phyloP scores from a whole-genome alignment of 2,329 filamentous ascomycete genomes.

The Sclerotinia nivalis region DNA sequence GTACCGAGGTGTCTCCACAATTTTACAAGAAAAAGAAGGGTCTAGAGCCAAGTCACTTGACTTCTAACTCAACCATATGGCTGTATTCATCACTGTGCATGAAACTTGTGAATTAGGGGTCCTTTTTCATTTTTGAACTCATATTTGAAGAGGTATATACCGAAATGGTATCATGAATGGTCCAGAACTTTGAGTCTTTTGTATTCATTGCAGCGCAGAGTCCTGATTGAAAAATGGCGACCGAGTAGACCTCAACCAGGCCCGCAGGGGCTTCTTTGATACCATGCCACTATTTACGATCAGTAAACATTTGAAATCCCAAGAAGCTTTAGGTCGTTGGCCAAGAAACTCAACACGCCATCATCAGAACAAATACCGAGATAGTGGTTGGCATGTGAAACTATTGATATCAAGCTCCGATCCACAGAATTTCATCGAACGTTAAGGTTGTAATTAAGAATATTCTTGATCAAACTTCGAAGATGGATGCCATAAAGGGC shows the following conservation, averaged over 20 bases:
- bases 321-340: not conserved
- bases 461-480: not conserved
- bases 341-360: not conserved
- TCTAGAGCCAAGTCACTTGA: slow-evolving; percentile 6
- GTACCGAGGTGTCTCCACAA: not conserved
- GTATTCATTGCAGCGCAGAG: not conserved
- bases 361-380: not conserved
- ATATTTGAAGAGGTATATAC: not conserved
- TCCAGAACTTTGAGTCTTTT: not conserved
- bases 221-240: not conserved
- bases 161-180: not conserved
- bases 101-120: not conserved
- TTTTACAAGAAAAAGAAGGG: not conserved
- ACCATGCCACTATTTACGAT: not conserved
- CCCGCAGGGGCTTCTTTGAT: not conserved
- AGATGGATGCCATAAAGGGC: not conserved
- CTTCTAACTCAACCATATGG: not conserved
- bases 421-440: not conserved
- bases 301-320: not conserved
- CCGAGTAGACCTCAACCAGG: not conserved
- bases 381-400: not conserved
- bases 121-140: not conserved
- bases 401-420: not conserved
- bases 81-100: not conserved
- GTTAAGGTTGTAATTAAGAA: not conserved